A percentile compares a stretch with the other conserved stretches of the same genome.
These are phyloP conservation scores for Xylaria multiplex DNA, from an alignment of 2,329 filamentous ascomycete species.

Conservation along the genomic window DNA sequence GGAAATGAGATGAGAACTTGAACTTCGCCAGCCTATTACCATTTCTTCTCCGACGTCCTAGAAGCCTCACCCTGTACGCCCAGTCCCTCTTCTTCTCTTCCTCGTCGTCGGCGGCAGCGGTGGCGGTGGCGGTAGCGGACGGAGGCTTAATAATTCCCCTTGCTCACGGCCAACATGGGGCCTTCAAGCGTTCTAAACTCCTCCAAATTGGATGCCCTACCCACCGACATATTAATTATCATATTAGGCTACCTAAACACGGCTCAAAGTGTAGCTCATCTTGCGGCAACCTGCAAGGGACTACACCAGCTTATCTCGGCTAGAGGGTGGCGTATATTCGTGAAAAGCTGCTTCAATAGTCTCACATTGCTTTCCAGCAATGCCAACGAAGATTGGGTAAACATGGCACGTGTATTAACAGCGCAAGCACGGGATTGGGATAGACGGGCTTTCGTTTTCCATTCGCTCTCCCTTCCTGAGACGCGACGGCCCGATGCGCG, in stretches of 20 bases:
- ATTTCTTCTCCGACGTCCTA: too few relatives aligned
- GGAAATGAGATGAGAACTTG: neutral
- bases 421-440: conserved; percentile 66
- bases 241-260: conserved; percentile 60
- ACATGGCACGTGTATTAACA: conserved; percentile 58
- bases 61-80: too few relatives aligned
- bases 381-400: conserved; percentile 43
- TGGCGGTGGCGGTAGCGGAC: too few relatives aligned
- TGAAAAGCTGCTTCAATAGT: conserved; percentile 56
- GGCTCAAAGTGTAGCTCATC: conserved; percentile 58
- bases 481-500: conserved; percentile 24
- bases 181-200: conserved; percentile 32
- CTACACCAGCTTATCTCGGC: conserved; percentile 53
- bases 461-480: conserved; percentile 42
- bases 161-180: conserved; percentile 23
- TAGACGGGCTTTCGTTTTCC: conserved; percentile 56
- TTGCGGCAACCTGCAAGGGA: conserved; percentile 54
- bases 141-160: neutral
- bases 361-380: conserved; percentile 48
- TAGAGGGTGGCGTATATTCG: conserved; percentile 63
- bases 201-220: conserved; percentile 55
- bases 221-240: conserved; percentile 62
- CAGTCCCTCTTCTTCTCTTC: neutral
- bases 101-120: neutral
- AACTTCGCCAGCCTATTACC: too few relatives aligned